Evolutionary conservation across 345 rosid species (phyloP).

Genomic region (Gynandropsis gynandra): DNA sequence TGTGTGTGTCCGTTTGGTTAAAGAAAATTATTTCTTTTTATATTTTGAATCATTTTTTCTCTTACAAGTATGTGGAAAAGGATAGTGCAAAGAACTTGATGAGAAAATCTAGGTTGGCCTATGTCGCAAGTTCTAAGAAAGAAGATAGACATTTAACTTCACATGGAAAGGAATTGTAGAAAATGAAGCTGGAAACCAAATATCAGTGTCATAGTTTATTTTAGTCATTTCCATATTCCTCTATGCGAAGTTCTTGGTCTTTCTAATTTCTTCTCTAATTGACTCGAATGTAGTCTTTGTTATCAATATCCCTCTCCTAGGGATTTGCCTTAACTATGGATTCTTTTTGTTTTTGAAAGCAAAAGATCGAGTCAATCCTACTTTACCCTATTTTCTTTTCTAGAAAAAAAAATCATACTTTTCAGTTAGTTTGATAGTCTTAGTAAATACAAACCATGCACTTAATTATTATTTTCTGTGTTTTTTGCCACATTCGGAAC

Average conservation of each 20-base stretch:
- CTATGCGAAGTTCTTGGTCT: neutral
- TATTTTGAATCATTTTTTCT: too few relatives aligned
- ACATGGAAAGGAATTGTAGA: constrained; percentile 24
- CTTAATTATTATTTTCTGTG: constrained; percentile 6
- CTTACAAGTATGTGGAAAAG: too few relatives aligned
- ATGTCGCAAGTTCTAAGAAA: too few relatives aligned
- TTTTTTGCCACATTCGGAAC: constrained; percentile 25
- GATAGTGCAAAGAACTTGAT: too few relatives aligned
- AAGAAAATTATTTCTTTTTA: too few relatives aligned
- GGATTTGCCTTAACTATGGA: constrained; percentile 40
- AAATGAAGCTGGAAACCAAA: constrained; percentile 30
- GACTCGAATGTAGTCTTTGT: constrained; percentile 28
- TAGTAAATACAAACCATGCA: constrained; percentile 1
- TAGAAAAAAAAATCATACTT: constrained; percentile 11
- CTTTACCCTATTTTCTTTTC: constrained; percentile 32
- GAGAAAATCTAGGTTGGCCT: too few relatives aligned
- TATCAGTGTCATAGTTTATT: constrained; percentile 1
- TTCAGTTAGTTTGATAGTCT: neutral
- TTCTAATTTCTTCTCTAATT: too few relatives aligned
- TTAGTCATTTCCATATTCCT: neutral
- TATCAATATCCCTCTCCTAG: constrained; percentile 38
- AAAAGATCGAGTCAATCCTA: constrained; percentile 36
- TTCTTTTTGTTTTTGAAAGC: constrained; percentile 41
- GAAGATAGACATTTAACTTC: constrained; percentile 26
- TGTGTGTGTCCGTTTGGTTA: too few relatives aligned